Base-by-base conservation (phyloP, 306 rosid genomes). In the Lathyrus sativus region DNA sequence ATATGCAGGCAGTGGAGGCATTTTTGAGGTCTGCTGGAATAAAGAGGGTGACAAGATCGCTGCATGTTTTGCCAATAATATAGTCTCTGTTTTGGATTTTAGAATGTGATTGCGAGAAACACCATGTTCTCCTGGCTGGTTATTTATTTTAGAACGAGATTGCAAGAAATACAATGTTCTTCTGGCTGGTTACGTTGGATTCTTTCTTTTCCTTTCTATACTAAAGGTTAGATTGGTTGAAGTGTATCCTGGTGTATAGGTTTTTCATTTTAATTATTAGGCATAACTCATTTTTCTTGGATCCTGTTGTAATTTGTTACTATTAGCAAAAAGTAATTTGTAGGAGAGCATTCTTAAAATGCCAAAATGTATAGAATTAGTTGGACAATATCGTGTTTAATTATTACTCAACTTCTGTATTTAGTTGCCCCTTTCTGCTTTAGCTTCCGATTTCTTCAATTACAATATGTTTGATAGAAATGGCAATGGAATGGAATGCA, bases 1-100 rank as follows among this genome's bases (percentile, higher is more conserved):
- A 13, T 88, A 85, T 78, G 70, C 77, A 0, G 96, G 96, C 18
- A 78, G 79, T 45, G 97, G 93, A 9, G 91, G 93, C 56, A 85
- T 91, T 64, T 91, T 88, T 67, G 97, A 91, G 83, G 97, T 91
- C 46, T 86, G 93, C 77, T 91, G 96, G 97, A 91, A 88, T 51
- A 91, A 80, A 80, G 97, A 85, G 67, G 97, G 97, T 37, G 87
- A 91, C 81, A 91, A 87, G 70, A 82, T 91, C 12, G 97, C 97
- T 26, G 89, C 91, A 26, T 91, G 97, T 79, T 87, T 83, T 65
- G 88, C 93, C 54, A 82, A 89, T 80, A 91, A 86, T 64, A 83
- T 84, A 19, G 93, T 88, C 14, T 88, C 89, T 4, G 78, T 81
- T 62, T 62, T 81, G 73, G 85, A 81, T 76, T 80, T 80, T 68